Conservation (phyloP, 352 stramenopile genomes). For the Thalassiosira livingstoniorum region DNA sequence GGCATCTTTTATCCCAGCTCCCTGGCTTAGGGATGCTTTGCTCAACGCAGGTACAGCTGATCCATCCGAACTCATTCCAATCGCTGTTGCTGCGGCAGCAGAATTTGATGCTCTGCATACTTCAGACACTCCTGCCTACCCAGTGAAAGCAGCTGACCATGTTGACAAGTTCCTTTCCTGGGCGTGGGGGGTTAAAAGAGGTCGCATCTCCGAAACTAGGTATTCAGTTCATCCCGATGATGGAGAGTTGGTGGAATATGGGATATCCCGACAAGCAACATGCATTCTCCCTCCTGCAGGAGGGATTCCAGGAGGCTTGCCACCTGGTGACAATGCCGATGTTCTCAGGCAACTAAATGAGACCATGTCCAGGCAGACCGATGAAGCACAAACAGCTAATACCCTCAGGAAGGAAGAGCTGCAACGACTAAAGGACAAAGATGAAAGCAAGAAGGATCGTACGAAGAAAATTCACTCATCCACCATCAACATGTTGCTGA, state of each 20-base stretch:
- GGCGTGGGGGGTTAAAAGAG: background rate
- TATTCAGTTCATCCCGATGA: background rate
- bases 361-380: background rate
- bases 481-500: background rate
- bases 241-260: background rate
- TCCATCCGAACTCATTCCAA: slow-evolving; percentile 14
- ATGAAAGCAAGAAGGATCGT: background rate
- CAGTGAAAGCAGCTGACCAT: background rate
- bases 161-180: background rate
- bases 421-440: background rate
- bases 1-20: background rate
- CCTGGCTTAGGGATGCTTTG: slow-evolving; percentile 1
- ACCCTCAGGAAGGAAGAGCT: background rate
- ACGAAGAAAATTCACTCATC: background rate
- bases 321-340: background rate
- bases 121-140: background rate
- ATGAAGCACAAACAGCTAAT: background rate
- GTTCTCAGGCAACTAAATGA: background rate
- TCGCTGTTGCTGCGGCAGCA: background rate
- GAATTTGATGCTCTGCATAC: background rate
- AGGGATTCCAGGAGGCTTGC: background rate
- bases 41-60: background rate
- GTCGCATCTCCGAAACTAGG: background rate
- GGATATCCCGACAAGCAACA: background rate
- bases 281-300: background rate